Conservation (phyloP, 2,329 filamentous ascomycete species). For the Juglanconis juglandina region DNA sequence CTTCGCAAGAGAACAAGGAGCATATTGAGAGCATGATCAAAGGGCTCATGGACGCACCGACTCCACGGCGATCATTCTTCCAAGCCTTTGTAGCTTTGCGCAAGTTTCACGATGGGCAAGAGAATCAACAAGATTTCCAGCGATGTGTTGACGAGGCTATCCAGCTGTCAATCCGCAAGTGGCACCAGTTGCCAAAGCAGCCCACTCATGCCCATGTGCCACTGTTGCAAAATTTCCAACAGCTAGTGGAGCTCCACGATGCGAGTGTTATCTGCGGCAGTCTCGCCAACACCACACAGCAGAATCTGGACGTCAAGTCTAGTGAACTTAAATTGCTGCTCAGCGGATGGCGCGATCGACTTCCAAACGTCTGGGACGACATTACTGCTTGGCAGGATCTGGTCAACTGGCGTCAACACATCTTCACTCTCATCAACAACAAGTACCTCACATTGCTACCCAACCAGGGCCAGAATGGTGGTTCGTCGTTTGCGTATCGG, state of each 20-base stretch:
- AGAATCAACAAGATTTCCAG: constrained; percentile 76
- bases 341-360: constrained; percentile 88
- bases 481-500: constrained; percentile 91
- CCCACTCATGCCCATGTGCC: constrained; percentile 95
- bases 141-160: constrained; percentile 94
- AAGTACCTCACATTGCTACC: constrained; percentile 87
- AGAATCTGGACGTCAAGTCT: constrained; percentile 89
- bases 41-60: constrained; percentile 95
- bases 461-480: constrained; percentile 74
- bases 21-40: constrained; percentile 92
- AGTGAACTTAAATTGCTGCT: constrained; percentile 92
- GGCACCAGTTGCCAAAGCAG: constrained; percentile 93
- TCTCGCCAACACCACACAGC: constrained; percentile 75
- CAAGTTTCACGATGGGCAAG: constrained; percentile 87
- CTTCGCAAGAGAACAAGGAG: constrained; percentile 78
- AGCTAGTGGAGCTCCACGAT: constrained; percentile 94
- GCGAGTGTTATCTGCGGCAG: constrained; percentile 95
- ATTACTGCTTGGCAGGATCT: constrained; percentile 99
- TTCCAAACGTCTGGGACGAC: constrained; percentile 98
- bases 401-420: constrained; percentile 99
- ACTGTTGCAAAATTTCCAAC: constrained; percentile 94
- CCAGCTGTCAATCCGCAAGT: constrained; percentile 94
- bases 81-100: constrained; percentile 96
- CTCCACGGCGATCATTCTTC: constrained; percentile 91
- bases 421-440: constrained; percentile 94